Percentiles rank a stretch among this genome's conserved stretches.
Conservation (phyloP, 257 asterid species). For the Eucommia ulmoides region DNA sequence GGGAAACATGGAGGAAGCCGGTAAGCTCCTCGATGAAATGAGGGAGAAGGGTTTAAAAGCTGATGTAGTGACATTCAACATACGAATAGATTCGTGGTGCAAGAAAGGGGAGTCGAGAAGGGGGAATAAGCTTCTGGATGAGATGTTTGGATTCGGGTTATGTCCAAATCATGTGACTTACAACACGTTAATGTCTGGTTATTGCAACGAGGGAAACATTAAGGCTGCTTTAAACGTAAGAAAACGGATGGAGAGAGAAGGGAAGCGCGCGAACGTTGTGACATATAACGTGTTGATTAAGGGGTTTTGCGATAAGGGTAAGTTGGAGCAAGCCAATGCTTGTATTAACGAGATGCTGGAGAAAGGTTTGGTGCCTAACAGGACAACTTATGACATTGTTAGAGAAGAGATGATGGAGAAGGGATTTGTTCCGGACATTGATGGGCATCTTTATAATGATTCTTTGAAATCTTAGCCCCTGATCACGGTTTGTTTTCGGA, state of each 20-base stretch:
- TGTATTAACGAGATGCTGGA: constrained; percentile 87
- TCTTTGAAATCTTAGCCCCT: constrained; percentile 17
- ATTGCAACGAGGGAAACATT: constrained; percentile 50
- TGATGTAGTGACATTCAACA: constrained; percentile 64
- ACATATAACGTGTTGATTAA: constrained; percentile 70
- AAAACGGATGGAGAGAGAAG: constrained; percentile 79
- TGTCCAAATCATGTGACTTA: constrained; percentile 59
- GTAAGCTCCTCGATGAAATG: constrained; percentile 48
- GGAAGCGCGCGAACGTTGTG: constrained; percentile 59
- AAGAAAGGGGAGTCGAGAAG: constrained; percentile 45
- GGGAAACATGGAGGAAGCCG: constrained; percentile 37
- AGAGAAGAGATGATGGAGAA: constrained; percentile 75
- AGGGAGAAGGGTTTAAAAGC: constrained; percentile 45
- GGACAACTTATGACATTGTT: constrained; percentile 59
- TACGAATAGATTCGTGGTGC: constrained; percentile 57
- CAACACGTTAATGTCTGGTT: constrained; percentile 58
- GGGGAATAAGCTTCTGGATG: constrained; percentile 63
- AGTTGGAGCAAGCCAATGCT: constrained; percentile 56
- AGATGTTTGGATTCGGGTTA: constrained; percentile 48
- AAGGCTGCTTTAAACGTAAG: constrained; percentile 50
- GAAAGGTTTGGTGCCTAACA: constrained; percentile 73
- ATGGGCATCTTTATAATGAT: constrained; percentile 58
- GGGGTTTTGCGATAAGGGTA: constrained; percentile 49
- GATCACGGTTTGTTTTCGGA: no score
- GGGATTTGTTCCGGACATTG: constrained; percentile 76